phyloP scores from a whole-genome alignment of 2,329 filamentous ascomycete species.

The Fusarium newnesense region DNA sequence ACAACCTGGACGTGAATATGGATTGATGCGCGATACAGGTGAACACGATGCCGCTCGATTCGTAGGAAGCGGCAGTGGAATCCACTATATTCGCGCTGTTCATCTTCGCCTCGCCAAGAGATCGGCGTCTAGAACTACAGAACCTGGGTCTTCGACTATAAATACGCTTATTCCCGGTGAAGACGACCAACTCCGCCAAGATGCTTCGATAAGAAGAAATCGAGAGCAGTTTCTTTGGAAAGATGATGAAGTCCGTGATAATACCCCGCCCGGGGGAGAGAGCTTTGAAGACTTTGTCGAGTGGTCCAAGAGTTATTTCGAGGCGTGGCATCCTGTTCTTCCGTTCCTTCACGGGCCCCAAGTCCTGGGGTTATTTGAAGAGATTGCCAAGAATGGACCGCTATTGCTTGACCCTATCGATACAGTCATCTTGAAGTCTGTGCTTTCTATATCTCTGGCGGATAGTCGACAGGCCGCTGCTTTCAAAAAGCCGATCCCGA shows the following conservation, averaged over 20 bases:
- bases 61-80: conserved; percentile 67
- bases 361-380: conserved; percentile 59
- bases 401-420: neutral
- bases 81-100: conserved; percentile 68
- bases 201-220: conserved; percentile 12
- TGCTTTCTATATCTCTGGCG: conserved; percentile 64
- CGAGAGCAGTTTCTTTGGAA: conserved; percentile 48
- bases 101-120: conserved; percentile 56
- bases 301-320: conserved; percentile 65
- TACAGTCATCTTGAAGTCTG: conserved; percentile 48
- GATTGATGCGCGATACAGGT: conserved; percentile 61
- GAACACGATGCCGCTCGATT: conserved; percentile 62
- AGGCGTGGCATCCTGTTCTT: conserved; percentile 67
- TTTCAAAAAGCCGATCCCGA: conserved; percentile 50
- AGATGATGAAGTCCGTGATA: conserved; percentile 46
- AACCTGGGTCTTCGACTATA: conserved; percentile 18
- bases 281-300: conserved; percentile 60
- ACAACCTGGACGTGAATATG: conserved; percentile 47
- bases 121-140: conserved; percentile 35
- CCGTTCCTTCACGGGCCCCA: conserved; percentile 66
- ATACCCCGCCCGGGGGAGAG: neutral
- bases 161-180: conserved; percentile 63
- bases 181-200: conserved; percentile 59
- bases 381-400: conserved; percentile 48
- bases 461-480: conserved; percentile 58